Base-by-base conservation (phyloP, 2,329 filamentous ascomycete genomes). In the Xylariales sp. region DNA sequence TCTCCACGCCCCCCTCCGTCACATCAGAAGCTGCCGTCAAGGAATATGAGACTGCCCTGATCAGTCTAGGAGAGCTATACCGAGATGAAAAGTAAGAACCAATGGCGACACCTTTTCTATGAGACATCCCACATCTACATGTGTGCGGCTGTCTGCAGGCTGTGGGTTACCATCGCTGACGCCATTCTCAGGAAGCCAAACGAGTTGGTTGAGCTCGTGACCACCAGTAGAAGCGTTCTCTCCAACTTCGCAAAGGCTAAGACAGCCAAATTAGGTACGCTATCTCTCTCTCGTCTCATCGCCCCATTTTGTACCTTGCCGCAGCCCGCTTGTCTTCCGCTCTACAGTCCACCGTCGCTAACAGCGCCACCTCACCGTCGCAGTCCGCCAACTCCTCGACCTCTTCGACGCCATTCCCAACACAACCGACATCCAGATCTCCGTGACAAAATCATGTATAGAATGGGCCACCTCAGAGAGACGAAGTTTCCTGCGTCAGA, bases 241-340 rank as follows among this genome's bases (percentile, higher is more conserved):
- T 97, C 95, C 66, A 96, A 93, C 71, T 98, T 99, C 81, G 96
- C 96, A 72, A 97, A 98, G 86, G 96, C 97, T 70, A 99, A 99
- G 89, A 98, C 96, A 39, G 93, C 96, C 64, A 99, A 99, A 84
- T 86, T 99, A 70, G 93, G 96, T 98, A 90, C 72, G 90, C 70
- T 5, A n/a, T 50, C 10, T n/a, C 28, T n/a, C 28, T 36, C 30
- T 28, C 18, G 8, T 39, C 16, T 34, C 7, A 4, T 30, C 32
- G 6, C 43, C 50, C 32, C 30, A 12, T 18, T 45, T 8, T 36
- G 32, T 48, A 18, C 14, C 12, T 10, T 28, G 5, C 16, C 46
- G 46, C 43, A 41, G 16, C 8, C 18, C 43, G 23, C 16, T n/a
- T 18, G 16, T 43, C 64, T 39, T 46, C 14, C 6, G 18, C 4